phyloP scores from a whole-genome alignment of 176 grass and related monocot species.

The Eremochloa ophiuroides region DNA sequence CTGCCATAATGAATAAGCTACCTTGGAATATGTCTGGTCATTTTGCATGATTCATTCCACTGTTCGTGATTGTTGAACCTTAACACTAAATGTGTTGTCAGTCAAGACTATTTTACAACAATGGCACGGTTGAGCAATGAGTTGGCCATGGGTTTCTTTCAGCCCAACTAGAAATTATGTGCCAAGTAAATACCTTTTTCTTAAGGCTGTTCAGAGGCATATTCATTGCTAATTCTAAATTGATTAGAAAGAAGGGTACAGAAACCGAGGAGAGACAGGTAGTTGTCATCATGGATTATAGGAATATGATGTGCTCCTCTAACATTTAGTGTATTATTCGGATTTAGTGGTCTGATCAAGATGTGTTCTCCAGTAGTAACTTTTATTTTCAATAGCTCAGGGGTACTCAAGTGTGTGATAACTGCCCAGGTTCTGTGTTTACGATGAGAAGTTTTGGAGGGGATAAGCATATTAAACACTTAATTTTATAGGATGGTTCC shows the following conservation, averaged over 20 bases:
- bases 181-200: not conserved
- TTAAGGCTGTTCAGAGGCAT: not conserved
- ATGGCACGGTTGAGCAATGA: not conserved
- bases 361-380: not conserved
- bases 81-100: not conserved
- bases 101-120: not conserved
- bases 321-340: not conserved
- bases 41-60: not conserved
- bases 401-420: not conserved
- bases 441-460: not conserved
- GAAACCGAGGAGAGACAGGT: not conserved
- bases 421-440: not conserved
- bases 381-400: not conserved
- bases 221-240: not conserved
- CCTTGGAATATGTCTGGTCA: not conserved
- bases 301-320: not conserved
- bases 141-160: not conserved
- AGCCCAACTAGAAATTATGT: not conserved
- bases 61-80: not conserved
- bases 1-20: not conserved
- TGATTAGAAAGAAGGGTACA: not conserved
- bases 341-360: not conserved
- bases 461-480: not conserved
- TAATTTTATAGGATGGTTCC: slow-evolving; percentile 3
- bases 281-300: not conserved